Conservation (phyloP, 2,329 filamentous ascomycete species). For the Pyrenophora teres region DNA sequence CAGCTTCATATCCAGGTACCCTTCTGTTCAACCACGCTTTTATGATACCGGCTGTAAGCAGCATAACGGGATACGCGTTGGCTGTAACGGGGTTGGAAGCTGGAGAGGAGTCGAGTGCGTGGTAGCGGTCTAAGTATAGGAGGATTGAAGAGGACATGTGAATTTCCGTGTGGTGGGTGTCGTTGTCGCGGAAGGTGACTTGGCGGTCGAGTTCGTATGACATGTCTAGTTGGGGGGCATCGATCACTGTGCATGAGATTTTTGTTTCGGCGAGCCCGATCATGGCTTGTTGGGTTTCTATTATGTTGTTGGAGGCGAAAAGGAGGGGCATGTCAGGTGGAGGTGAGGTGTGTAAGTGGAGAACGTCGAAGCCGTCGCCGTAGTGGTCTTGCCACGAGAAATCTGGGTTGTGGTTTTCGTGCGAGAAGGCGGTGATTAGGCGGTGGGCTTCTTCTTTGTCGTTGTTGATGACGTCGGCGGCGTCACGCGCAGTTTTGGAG, state of each 20-base stretch:
- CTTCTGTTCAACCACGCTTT: conserved; percentile 25
- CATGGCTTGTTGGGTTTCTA: conserved; percentile 40
- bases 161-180: conserved; percentile 42
- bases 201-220: conserved; percentile 25
- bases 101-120: conserved; percentile 21
- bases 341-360: conserved; percentile 57
- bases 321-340: conserved; percentile 46
- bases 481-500: conserved; percentile 65
- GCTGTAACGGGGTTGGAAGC: conserved; percentile 21
- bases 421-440: conserved; percentile 79
- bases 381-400: conserved; percentile 80
- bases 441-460: conserved; percentile 66
- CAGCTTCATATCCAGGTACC: conserved; percentile 20
- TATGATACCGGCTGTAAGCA: conserved; percentile 15
- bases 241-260: conserved; percentile 21
- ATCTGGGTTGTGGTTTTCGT: conserved; percentile 73
- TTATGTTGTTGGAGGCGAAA: conserved; percentile 40
- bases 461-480: conserved; percentile 70
- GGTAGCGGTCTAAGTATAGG: conserved; percentile 43
- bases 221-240: conserved; percentile 27
- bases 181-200: conserved; percentile 42
- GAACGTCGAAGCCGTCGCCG: conserved; percentile 80
- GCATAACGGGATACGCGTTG: conserved; percentile 26
- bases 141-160: conserved; percentile 31
- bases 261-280: conserved; percentile 39